These are phyloP conservation scores for Calocybe cyanea DNA, from an alignment of 768 basidiomycete species.

Conservation along the genomic window DNA sequence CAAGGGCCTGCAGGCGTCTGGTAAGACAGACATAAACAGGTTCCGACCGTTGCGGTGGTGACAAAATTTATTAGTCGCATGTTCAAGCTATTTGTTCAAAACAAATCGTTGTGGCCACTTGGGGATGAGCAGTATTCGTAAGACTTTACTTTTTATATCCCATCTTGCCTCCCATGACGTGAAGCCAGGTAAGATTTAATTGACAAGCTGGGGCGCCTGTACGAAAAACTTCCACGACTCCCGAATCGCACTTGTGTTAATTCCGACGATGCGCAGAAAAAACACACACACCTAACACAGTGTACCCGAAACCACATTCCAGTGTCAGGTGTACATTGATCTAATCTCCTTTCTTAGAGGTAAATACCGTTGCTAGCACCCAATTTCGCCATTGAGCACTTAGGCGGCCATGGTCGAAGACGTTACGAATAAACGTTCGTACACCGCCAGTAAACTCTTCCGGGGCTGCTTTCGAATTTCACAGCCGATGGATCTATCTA, in stretches of 20 bases:
- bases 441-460: too few species aligned
- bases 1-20: not conserved
- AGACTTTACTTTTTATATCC: constrained; percentile 22
- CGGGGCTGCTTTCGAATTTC: too few species aligned
- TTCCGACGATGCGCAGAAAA: not conserved
- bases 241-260: not conserved
- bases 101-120: constrained; percentile 37
- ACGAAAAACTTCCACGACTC: not conserved
- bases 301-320: too few species aligned
- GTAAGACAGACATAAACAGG: not conserved
- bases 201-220: constrained; percentile 1
- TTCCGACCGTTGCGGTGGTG: constrained; percentile 6
- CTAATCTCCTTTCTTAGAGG: too few species aligned
- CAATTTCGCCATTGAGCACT: too few species aligned
- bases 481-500: too few species aligned
- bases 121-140: constrained; percentile 41
- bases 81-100: constrained; percentile 38
- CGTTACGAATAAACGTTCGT: too few species aligned
- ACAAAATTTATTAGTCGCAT: not conserved
- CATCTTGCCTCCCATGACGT: constrained; percentile 2
- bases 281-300: too few species aligned
- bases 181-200: constrained; percentile 26
- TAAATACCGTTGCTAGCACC: too few species aligned
- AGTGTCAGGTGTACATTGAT: too few species aligned
- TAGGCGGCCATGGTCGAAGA: too few species aligned